These are phyloP conservation scores for Ettlia oleoabundans DNA, from an alignment of 139 green algal species.

Conservation along the genomic window DNA sequence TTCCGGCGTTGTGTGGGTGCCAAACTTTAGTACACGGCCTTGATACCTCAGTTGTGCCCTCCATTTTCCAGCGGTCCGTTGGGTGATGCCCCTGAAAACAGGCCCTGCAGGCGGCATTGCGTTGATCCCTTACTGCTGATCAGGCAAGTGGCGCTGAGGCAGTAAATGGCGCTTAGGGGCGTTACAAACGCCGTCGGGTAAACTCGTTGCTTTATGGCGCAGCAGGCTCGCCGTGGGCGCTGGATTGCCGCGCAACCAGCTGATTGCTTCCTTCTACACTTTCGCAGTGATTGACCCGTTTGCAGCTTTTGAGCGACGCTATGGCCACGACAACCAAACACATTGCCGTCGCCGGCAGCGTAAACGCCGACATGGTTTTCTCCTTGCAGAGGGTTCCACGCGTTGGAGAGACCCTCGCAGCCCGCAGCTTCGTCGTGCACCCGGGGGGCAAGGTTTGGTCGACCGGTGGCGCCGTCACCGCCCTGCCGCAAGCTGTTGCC, in stretches of 20 bases:
- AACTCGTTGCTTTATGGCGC: too few species aligned
- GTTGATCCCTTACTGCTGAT: too few species aligned
- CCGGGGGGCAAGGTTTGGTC: conserved; percentile 23
- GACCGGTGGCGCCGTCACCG: too few species aligned
- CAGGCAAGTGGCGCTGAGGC: too few species aligned
- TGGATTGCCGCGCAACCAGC: too few species aligned
- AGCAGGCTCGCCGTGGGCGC: too few species aligned
- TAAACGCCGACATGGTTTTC: conserved; percentile 25
- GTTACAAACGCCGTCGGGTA: too few species aligned
- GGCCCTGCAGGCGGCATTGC: too few species aligned
- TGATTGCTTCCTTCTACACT: background rate
- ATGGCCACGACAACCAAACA: background rate
- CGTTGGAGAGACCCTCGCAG: conserved; percentile 19
- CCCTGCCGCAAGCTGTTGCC: background rate
- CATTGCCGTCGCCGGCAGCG: conserved; percentile 12
- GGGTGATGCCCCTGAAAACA: background rate
- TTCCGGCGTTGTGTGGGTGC: background rate
- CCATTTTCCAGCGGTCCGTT: background rate
- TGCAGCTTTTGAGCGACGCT: background rate
- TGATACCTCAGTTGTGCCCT: background rate
- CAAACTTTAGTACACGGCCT: background rate
- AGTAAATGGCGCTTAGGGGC: too few species aligned
- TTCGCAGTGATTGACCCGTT: too few species aligned
- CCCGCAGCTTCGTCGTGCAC: background rate
- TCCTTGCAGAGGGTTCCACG: background rate